Conservation (phyloP, 306 rosid species). For the Trifolium repens region DNA sequence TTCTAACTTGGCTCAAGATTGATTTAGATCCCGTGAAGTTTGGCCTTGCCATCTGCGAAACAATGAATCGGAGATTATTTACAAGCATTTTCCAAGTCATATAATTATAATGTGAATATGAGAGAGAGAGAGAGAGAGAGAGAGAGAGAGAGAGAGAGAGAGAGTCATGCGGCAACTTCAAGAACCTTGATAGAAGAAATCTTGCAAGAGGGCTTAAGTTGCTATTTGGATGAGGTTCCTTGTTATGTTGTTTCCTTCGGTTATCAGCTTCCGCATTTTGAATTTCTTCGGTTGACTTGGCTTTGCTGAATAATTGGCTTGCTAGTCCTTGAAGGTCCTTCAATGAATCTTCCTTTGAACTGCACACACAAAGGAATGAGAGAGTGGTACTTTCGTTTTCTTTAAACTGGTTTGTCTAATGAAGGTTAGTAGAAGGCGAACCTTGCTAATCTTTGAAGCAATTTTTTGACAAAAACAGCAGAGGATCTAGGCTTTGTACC, state of each 20-base stretch:
- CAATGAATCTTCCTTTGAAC: slow-evolving; percentile 80
- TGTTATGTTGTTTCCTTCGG: slow-evolving; percentile 68
- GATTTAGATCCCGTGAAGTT: slow-evolving; percentile 75
- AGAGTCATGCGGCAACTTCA: slow-evolving; percentile 18
- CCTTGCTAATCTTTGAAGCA: slow-evolving; percentile 91
- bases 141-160: no score
- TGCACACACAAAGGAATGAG: slow-evolving; percentile 46
- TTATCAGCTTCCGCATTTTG: slow-evolving; percentile 58
- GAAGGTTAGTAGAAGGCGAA: slow-evolving; percentile 37
- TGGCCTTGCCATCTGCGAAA: slow-evolving; percentile 98
- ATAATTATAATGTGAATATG: neutral
- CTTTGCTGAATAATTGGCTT: slow-evolving; percentile 55
- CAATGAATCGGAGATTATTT: slow-evolving; percentile 37
- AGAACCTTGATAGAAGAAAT: slow-evolving; percentile 95
- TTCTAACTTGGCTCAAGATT: slow-evolving; percentile 56
- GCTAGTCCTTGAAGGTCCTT: slow-evolving; percentile 84
- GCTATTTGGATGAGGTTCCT: slow-evolving; percentile 68
- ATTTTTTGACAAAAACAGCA: slow-evolving; percentile 69
- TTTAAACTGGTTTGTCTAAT: neutral
- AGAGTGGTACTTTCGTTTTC: slow-evolving; percentile 6
- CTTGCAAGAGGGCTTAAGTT: slow-evolving; percentile 93
- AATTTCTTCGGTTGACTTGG: slow-evolving; percentile 59
- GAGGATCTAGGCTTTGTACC: slow-evolving; percentile 74
- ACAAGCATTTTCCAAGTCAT: slow-evolving; percentile 18
- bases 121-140: no score